These are phyloP conservation scores for Neurospora africana DNA, from an alignment of 495 filamentous ascomycete genomes.

Conservation along the genomic window DNA sequence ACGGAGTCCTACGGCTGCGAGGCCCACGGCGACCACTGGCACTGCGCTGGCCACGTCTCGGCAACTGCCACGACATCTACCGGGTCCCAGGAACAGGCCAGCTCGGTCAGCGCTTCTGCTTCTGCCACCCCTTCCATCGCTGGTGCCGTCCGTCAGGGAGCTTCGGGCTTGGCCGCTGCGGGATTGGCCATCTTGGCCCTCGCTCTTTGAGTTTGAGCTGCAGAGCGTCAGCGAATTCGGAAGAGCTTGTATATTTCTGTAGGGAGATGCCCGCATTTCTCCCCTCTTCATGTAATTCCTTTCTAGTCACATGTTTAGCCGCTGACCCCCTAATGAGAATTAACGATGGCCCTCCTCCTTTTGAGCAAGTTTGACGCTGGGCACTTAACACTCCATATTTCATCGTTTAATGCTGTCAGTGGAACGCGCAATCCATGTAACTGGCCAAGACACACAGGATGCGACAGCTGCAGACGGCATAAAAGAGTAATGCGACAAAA, in stretches of 20 bases:
- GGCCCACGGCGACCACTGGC: conserved; percentile 31
- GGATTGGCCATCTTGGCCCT: neutral
- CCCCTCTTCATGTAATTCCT: neutral
- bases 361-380: neutral
- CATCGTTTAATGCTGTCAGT: neutral
- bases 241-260: neutral
- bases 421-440: neutral
- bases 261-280: neutral
- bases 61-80: conserved; percentile 4
- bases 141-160: neutral
- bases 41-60: conserved; percentile 23
- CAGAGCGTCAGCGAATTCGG: neutral
- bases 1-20: conserved; percentile 28
- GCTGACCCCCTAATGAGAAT: neutral
- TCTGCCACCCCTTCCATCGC: neutral
- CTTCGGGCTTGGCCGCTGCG: neutral
- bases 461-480: neutral
- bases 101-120: neutral
- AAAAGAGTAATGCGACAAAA: neutral
- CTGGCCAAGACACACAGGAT: neutral
- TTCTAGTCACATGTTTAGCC: neutral
- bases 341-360: neutral
- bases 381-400: neutral
- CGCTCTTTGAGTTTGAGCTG: neutral
- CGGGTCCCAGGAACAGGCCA: neutral